Evolutionary conservation across 768 basidiomycete species (phyloP).

Genomic region (Agrocybe praecox): DNA sequence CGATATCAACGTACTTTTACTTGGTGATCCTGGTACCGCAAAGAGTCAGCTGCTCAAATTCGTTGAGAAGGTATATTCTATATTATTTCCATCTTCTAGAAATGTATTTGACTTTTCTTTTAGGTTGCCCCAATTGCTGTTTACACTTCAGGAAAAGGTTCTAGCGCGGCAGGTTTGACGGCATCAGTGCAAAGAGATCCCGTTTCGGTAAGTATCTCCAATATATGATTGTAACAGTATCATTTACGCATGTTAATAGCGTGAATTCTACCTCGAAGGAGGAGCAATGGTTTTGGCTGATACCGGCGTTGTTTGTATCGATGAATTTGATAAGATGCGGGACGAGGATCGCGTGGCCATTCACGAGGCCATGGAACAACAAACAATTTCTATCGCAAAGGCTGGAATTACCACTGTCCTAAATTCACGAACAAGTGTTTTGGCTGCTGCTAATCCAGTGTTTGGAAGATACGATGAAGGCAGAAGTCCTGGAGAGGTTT

Average conservation of each 20-base stretch:
- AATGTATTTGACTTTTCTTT: neutral
- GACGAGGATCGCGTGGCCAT: constrained; percentile 99
- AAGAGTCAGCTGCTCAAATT: constrained; percentile 98
- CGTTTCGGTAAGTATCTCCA: constrained; percentile 64
- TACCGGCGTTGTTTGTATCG: constrained; percentile 97
- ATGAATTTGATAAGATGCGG: constrained; percentile 99
- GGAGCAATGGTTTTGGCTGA: constrained; percentile 99
- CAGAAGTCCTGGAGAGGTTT: constrained; percentile 90
- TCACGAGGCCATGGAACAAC: constrained; percentile 99
- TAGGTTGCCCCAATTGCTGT: constrained; percentile 97
- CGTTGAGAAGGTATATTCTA: constrained; percentile 79
- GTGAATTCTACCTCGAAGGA: constrained; percentile 98
- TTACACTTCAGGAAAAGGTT: constrained; percentile 98
- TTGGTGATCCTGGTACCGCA: constrained; percentile 98
- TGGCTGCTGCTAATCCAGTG: constrained; percentile 97
- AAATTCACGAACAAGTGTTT: constrained; percentile 93
- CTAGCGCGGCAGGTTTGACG: constrained; percentile 97
- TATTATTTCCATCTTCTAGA: neutral
- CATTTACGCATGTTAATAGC: constrained; percentile 41
- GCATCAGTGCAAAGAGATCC: constrained; percentile 96
- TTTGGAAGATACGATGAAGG: constrained; percentile 98
- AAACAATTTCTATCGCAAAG: constrained; percentile 99
- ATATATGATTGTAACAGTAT: neutral
- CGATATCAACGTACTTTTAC: constrained; percentile 94
- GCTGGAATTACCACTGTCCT: constrained; percentile 98